Conservation (phyloP, 75 land plant species). For the Pinus taeda region DNA sequence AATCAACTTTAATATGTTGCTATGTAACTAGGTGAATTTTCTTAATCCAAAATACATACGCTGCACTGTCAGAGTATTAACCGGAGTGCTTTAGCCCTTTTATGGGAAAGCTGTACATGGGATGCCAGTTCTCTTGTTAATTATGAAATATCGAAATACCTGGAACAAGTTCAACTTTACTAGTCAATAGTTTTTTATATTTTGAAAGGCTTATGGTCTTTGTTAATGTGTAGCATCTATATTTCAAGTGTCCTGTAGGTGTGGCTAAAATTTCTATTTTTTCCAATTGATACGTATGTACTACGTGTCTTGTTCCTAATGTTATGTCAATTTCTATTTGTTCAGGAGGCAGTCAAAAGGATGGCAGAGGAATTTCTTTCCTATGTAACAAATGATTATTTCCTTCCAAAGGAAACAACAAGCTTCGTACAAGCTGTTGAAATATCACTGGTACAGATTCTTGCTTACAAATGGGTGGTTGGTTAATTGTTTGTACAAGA, state of each 20-base stretch:
- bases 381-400: constrained; percentile 45
- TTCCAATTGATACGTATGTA: background rate
- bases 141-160: too few relatives aligned
- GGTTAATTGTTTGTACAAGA: background rate
- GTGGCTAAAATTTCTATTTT: background rate
- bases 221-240: background rate
- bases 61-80: too few relatives aligned
- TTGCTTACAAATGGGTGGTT: background rate
- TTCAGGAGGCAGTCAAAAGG: constrained; percentile 39
- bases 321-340: background rate
- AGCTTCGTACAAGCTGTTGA: constrained; percentile 56
- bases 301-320: background rate
- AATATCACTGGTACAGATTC: constrained; percentile 50
- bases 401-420: constrained; percentile 35
- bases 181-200: too few relatives aligned
- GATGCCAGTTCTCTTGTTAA: too few relatives aligned
- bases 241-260: background rate
- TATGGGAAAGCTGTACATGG: too few relatives aligned
- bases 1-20: too few relatives aligned
- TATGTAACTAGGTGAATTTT: too few relatives aligned
- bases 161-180: too few relatives aligned
- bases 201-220: too few relatives aligned
- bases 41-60: too few relatives aligned
- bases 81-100: too few relatives aligned
- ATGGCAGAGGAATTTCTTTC: constrained; percentile 38